Evolutionary conservation across 225 moss, liverwort and hornwort species (phyloP), one percentile per base, ranked within the genome.

Genomic region (Sphagnum contortum): DNA sequence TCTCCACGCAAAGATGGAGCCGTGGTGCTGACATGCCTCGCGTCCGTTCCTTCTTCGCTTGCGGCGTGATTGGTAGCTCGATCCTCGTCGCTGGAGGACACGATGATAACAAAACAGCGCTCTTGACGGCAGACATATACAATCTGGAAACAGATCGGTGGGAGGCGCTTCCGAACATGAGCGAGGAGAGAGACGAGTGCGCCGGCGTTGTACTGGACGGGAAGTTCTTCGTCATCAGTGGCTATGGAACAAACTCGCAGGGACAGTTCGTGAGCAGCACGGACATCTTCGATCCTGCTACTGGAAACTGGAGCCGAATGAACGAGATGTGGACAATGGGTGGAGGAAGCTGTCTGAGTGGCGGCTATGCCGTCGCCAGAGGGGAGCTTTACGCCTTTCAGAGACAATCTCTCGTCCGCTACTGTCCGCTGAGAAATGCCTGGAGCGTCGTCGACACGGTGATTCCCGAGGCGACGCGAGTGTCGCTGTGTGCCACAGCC

Each of bases 171-270:
- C 68, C 80, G 0, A 65, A 69, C 44, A 81, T 96, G 83, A 77
- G 65, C 10, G 88, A 92, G 71, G 90, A 89, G 52, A 84, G 96
- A 9, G 96, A 96, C 53, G 96, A 96, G 75, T 92, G 84, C 49
- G 73, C 90, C 1, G 96, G 88, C 4, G 77, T 80, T 44, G 77
- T 83, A 3, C 58, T 89, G 76, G 80, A 87, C 44, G 85, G 73
- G 3, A 80, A 67, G 14, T 73, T 96, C 12, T 74, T 62, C 0
- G 87, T 92, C 0, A 73, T 92, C 11, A 85, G 88, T 3, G 96
- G 96, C 0, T 96, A 96, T 46, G 80, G 81, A 2, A 92, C 85
- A 0, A 79, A 77, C 12, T 72, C 81, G 0, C 96, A 92, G 64
- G 96, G 96, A 5, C 78, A 78, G 53, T 96, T 96, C 5, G 57